A percentile compares a stretch with the other conserved stretches of the same genome.
Evolutionary conservation across 495 filamentous ascomycete genomes (phyloP).

Genomic region (Podospora sp.): DNA sequence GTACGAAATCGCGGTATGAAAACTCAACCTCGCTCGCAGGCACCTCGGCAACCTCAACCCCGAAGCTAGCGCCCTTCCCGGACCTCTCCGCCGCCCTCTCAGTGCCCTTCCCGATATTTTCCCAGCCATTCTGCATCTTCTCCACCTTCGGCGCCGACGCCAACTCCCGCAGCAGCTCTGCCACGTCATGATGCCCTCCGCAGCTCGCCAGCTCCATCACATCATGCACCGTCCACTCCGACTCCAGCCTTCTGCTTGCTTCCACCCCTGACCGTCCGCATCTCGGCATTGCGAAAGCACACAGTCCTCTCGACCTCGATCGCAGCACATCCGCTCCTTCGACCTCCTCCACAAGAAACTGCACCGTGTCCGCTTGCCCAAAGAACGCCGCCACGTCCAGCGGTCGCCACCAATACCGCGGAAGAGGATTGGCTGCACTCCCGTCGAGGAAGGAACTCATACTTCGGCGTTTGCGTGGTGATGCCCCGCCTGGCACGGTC

Average conservation of each 20-base stretch:
- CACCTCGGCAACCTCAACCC: background rate
- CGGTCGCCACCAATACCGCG: constrained; percentile 15
- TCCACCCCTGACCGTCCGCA: background rate
- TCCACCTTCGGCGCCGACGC: background rate
- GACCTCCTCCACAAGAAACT: background rate
- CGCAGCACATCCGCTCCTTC: background rate
- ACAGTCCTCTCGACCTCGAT: constrained; percentile 4
- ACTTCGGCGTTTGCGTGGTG: background rate
- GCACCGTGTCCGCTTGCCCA: background rate
- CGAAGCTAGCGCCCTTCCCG: background rate
- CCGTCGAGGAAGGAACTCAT: background rate
- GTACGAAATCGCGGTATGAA: constrained; percentile 10
- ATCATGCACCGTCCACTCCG: constrained; percentile 2
- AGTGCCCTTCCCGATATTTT: constrained; percentile 1
- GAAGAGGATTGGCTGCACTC: background rate
- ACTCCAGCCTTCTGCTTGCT: background rate
- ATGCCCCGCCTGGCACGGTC: background rate
- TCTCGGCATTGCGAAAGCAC: background rate
- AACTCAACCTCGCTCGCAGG: constrained; percentile 1
- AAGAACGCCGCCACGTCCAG: constrained; percentile 3
- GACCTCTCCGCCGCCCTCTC: background rate
- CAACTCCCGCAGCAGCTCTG: background rate
- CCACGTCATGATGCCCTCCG: constrained; percentile 2
- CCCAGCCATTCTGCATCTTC: background rate
- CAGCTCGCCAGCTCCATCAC: background rate